Conservation (phyloP, 2,329 filamentous ascomycete genomes). For the Sporothrix curviconia region DNA sequence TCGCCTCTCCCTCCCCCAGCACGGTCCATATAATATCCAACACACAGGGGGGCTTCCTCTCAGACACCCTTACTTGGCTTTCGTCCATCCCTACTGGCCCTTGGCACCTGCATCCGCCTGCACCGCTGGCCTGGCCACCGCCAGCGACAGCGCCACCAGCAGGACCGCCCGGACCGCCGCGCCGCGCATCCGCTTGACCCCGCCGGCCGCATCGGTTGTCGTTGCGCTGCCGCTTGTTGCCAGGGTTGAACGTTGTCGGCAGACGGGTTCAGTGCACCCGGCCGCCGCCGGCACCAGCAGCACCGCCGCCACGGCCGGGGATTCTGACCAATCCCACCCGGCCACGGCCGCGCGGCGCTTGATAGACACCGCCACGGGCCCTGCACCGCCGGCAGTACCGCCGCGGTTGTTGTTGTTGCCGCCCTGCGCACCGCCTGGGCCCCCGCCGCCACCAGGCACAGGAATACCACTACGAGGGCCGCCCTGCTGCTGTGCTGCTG, state of each 20-base stretch:
- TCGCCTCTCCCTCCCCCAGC: neutral
- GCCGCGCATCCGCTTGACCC: slow-evolving; percentile 33
- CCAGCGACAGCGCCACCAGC: slow-evolving; percentile 16
- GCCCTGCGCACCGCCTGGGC: slow-evolving; percentile 20
- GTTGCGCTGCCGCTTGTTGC: slow-evolving; percentile 49
- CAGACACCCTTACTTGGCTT: neutral
- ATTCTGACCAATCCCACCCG: slow-evolving; percentile 19
- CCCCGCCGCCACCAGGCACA: slow-evolving; percentile 20
- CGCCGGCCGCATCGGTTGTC: slow-evolving; percentile 30
- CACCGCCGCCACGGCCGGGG: slow-evolving; percentile 21
- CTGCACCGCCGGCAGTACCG: slow-evolving; percentile 17
- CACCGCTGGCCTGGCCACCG: neutral
- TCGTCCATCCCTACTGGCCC: neutral
- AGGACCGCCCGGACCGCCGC: slow-evolving; percentile 16
- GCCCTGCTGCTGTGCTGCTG: slow-evolving; percentile 15
- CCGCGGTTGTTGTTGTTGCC: slow-evolving; percentile 15
- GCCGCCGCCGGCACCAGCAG: slow-evolving; percentile 29
- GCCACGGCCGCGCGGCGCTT: slow-evolving; percentile 24
- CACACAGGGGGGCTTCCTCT: neutral
- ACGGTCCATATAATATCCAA: neutral
- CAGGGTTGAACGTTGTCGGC: slow-evolving; percentile 49
- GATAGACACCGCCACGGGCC: slow-evolving; percentile 24
- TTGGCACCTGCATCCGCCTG: neutral
- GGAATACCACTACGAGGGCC: slow-evolving; percentile 19
- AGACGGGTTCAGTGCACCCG: slow-evolving; percentile 39